Evolutionary conservation across 2,329 filamentous ascomycete species (phyloP), one percentile per base, ranked within the genome.

Genomic region (Exophiala viscosa): DNA sequence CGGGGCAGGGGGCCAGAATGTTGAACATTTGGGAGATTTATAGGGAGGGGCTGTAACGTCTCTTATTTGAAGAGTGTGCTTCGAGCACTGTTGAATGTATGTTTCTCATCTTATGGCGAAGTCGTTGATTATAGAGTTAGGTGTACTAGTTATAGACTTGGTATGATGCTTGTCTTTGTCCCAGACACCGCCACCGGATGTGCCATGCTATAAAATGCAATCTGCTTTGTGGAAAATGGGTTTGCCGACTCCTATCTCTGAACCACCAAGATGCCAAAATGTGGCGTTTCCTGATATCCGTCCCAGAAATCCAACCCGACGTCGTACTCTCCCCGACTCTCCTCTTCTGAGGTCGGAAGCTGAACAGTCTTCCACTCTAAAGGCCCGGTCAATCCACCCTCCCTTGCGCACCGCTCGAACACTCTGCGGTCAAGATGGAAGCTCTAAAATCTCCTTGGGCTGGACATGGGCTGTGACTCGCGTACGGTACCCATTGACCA

Each of bases 1-100:
- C 67, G 1, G 67, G 70, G 35, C 79, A 82, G 69, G 67, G 72
- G 15, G 63, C 69, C 52, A 66, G 79, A 47, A 81, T 82, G 73
- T 67, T 72, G 58, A 74, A 65, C 59, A 73, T 82, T 69, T 83
- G 76, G 74, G 65, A 60, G 33, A 68, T 73, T 59, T 68, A 70
- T 65, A 65, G 70, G 32, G 61, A 64, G 36, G 69, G 67, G 4
- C 33, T 49, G 35, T 50, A 36, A 17, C 41, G 18, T 17, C 6
- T 11, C 5, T 28, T 28, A 28, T 7, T 5, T 28, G 23, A 28
- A 28, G 23, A 7, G 23, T 1, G 23, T 28, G 23, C 23, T 5
- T 5, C 5, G 23, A 28, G 23, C n/a, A 28, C 23, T 28, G 23
- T 28, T 28, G 5, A 28, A 5, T 28, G 23, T 7, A 7, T 28